Evolutionary conservation across 1,139 yeast genomes (phyloP), one percentile per base, ranked within the genome.

Genomic region (Magnusiomyces paraingens): DNA sequence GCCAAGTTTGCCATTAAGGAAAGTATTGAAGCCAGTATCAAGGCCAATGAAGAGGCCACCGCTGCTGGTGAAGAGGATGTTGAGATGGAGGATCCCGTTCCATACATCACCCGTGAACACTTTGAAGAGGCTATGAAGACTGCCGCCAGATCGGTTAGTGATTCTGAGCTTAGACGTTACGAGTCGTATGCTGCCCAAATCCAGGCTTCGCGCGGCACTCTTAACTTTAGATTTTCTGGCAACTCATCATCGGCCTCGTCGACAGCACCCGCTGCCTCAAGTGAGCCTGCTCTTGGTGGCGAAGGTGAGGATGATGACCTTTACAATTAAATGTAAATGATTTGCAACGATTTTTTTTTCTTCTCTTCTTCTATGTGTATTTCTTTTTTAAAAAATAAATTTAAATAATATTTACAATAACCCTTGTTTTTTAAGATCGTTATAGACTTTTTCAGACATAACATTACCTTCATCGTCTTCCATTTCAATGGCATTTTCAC

Each of bases 81-180:
- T 60, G 86, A 78, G 59, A 84, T 80, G 68, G 86, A 78, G 63
- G 98, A 93, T 68, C 93, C 96, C 44, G 99, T 94, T 64, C 99
- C 99, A 65, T 94, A 73, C 72, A 93, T 94, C 66, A 88, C 96
- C 43, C 86, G 87, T 68, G 85, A 85, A 52, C 96, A 90, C 71
- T 89, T 94, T 66, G 96, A 94, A 73, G 99, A 93, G 76, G 99
- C 99, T 51, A 94, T 94, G 99, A 90, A 91, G 83, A 90, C 98
- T 1, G 99, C 99, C 54, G 86, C 90, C 74, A 87, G 98, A 67
- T 90, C 97, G 54, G 99, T 94, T 55, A 84, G 95, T 49, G 99
- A 94, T 69, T 86, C 97, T 48, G 99, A 94, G 74, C 81, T 94
- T 67, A 93, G 99, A 75, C 93, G 99, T 75, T 94, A 94, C 70